These are phyloP conservation scores for Nemania sp. DNA, from an alignment of 2,329 filamentous ascomycete genomes.

Conservation along the genomic window DNA sequence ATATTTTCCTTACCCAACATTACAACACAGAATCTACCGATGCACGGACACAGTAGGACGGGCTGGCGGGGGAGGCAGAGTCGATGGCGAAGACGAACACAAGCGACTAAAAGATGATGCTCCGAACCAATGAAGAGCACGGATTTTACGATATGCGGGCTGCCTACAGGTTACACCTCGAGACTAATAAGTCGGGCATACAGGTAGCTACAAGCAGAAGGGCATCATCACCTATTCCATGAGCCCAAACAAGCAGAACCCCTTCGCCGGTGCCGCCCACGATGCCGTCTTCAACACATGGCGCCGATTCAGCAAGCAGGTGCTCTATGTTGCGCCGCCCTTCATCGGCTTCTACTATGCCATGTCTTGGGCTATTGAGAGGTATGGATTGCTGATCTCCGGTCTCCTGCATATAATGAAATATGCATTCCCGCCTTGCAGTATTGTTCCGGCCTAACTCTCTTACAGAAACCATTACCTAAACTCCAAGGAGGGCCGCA, in stretches of 20 bases:
- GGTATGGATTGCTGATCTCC: slow-evolving; percentile 63
- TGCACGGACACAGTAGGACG: neutral
- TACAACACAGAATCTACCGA: slow-evolving; percentile 6
- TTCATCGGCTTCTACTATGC: slow-evolving; percentile 81
- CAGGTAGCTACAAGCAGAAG: slow-evolving; percentile 71
- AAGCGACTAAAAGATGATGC: neutral
- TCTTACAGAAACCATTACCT: slow-evolving; percentile 49
- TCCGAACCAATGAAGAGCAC: neutral
- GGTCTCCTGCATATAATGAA: neutral
- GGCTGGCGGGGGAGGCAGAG: neutral
- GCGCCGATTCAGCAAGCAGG: slow-evolving; percentile 85
- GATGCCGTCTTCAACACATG: slow-evolving; percentile 96
- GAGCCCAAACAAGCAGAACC: slow-evolving; percentile 88
- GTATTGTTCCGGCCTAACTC: slow-evolving; percentile 21
- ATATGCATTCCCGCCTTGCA: slow-evolving; percentile 11
- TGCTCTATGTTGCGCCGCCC: slow-evolving; percentile 88
- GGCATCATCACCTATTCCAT: slow-evolving; percentile 79
- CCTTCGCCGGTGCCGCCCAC: slow-evolving; percentile 80
- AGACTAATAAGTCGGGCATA: slow-evolving; percentile 43
- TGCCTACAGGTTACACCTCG: slow-evolving; percentile 25
- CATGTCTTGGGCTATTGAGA: slow-evolving; percentile 92
- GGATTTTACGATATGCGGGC: neutral
- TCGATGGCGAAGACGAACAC: neutral
- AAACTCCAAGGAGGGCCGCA: slow-evolving; percentile 51
- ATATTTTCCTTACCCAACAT: slow-evolving; percentile 1